phyloP scores from a whole-genome alignment of 148 eudicot genomes.

The Dianthus caryophyllus region DNA sequence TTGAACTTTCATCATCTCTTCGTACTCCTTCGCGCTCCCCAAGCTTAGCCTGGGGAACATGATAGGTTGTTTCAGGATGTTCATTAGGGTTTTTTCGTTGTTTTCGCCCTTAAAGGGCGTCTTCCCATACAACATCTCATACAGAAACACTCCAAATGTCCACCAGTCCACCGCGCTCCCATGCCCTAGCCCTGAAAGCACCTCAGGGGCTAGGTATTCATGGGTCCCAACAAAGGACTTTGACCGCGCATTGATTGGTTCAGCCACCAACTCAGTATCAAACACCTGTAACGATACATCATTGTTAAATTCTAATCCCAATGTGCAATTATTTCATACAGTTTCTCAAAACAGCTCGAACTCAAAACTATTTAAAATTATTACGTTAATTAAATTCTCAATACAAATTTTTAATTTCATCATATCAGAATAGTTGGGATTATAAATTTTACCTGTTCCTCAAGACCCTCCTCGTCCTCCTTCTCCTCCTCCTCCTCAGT shows the following conservation, averaged over 20 bases:
- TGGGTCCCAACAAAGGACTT: conserved; percentile 76
- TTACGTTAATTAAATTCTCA: no score
- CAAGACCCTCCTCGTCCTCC: no score
- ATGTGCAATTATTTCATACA: no score
- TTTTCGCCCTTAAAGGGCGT: conserved; percentile 72
- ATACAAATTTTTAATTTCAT: no score
- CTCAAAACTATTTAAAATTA: no score
- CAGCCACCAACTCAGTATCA: conserved; percentile 52
- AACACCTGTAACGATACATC: conserved; percentile 8
- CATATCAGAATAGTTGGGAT: no score
- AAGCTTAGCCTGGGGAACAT: conserved; percentile 48
- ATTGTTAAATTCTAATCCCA: no score
- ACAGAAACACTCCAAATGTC: conserved; percentile 67
- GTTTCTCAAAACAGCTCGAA: no score
- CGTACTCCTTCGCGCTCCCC: conserved; percentile 47
- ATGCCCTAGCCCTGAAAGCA: conserved; percentile 66
- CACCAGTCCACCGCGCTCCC: conserved; percentile 82
- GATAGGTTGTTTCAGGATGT: conserved; percentile 56
- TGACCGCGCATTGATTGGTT: conserved; percentile 59
- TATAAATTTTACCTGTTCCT: no score
- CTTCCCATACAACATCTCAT: conserved; percentile 50
- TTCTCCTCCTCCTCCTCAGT: no score
- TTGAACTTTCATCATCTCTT: conserved; percentile 57
- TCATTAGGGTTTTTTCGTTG: conserved; percentile 59
- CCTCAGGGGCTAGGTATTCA: conserved; percentile 78